Percentiles rank a stretch among this genome's conserved stretches.
Evolutionary conservation across 768 basidiomycete genomes (phyloP).

Genomic region (Amanita rubescens): DNA sequence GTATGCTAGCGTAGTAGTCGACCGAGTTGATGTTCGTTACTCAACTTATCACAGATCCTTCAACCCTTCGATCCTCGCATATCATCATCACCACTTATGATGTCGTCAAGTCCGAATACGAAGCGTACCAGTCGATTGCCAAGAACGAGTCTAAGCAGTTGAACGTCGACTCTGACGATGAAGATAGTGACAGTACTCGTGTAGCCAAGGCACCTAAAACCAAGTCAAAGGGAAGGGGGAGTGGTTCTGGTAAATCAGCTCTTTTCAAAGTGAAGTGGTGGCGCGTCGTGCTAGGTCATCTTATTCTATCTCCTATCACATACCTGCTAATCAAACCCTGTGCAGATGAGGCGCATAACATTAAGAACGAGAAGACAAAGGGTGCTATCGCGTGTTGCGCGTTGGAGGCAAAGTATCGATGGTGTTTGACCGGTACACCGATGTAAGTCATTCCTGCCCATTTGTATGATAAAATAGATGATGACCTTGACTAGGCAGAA

Average conservation of each 20-base stretch:
- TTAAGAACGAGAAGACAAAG: constrained; percentile 82
- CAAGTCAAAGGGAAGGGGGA: constrained; percentile 1
- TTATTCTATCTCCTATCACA: neutral
- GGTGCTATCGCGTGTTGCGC: constrained; percentile 72
- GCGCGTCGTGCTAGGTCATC: constrained; percentile 74
- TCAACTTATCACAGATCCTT: constrained; percentile 39
- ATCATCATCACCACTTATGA: constrained; percentile 87
- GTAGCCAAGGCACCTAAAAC: neutral
- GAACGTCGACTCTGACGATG: constrained; percentile 22
- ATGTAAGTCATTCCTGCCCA: constrained; percentile 35
- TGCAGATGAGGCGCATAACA: constrained; percentile 93
- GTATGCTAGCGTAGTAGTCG: constrained; percentile 32
- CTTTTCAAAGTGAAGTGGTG: constrained; percentile 80
- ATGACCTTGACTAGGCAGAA: constrained; percentile 57
- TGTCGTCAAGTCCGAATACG: constrained; percentile 75
- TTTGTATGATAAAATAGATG: constrained; percentile 26
- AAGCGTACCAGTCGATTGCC: constrained; percentile 37
- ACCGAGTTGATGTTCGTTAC: neutral
- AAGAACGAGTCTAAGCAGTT: constrained; percentile 51
- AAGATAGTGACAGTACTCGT: constrained; percentile 1
- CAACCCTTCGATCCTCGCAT: constrained; percentile 40
- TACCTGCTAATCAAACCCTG: neutral
- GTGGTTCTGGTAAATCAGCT: constrained; percentile 33
- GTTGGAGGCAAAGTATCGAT: constrained; percentile 71
- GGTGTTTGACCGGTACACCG: constrained; percentile 85